A percentile compares a stretch with the other conserved stretches of the same genome.
Conservation (phyloP, 257 asterid species). For the Solanum gandarillasii region DNA sequence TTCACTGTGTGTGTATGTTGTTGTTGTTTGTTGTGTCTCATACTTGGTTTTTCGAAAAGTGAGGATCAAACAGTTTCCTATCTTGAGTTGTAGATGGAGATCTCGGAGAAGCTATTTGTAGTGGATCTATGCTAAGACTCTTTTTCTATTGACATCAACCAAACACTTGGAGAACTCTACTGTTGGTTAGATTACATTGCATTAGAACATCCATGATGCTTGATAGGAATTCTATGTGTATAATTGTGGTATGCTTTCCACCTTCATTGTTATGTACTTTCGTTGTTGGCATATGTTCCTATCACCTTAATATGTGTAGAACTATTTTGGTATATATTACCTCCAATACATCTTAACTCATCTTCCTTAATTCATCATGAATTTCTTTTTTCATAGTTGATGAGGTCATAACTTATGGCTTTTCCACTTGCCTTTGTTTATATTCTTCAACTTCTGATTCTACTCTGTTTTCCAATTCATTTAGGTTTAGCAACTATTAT, state of each 20-base stretch:
- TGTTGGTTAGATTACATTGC: background rate
- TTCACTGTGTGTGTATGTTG: background rate
- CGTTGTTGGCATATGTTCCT: background rate
- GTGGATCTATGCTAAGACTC: background rate
- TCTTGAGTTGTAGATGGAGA: background rate
- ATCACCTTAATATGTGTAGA: background rate
- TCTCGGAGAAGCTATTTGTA: background rate
- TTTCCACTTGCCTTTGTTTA: background rate
- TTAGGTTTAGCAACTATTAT: background rate
- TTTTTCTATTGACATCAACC: background rate
- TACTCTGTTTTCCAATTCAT: background rate
- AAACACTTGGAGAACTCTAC: background rate
- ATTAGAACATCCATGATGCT: background rate
- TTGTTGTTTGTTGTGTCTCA: background rate
- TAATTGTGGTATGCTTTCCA: background rate
- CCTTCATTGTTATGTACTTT: background rate
- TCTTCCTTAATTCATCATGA: background rate
- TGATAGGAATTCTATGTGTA: background rate
- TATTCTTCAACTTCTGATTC: background rate
- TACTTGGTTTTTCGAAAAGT: background rate
- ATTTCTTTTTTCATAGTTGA: background rate
- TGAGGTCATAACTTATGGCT: background rate
- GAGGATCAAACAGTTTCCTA: background rate
- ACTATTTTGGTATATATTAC: background rate
- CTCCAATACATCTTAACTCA: background rate